phyloP scores from a whole-genome alignment of 2,329 filamentous ascomycete species.

The Apiospora pterosperma region DNA sequence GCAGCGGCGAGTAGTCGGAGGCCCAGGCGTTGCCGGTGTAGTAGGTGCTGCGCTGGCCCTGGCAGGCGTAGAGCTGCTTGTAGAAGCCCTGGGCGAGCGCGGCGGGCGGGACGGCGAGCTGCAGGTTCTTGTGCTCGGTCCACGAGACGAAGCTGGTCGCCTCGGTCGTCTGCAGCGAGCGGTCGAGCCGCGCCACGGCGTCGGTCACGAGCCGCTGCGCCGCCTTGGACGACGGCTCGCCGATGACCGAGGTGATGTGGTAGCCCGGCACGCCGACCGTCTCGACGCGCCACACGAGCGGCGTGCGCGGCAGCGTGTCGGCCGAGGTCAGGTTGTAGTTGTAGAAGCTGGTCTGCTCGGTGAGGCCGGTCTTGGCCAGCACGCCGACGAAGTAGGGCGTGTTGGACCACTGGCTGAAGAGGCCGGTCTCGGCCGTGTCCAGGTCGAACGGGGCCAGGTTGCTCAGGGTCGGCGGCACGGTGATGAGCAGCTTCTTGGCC shows the following conservation, averaged over 20 bases:
- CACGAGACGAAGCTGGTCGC: constrained; percentile 19
- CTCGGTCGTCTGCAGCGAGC: not conserved
- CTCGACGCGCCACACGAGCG: constrained; percentile 16
- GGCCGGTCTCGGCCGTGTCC: constrained; percentile 13
- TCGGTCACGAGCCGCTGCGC: constrained; percentile 7
- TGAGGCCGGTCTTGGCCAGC: constrained; percentile 9
- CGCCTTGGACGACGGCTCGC: constrained; percentile 9
- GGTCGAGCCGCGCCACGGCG: not conserved
- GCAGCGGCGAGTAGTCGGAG: constrained; percentile 26
- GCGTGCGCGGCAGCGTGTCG: constrained; percentile 8
- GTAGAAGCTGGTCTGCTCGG: constrained; percentile 8
- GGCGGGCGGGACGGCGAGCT: constrained; percentile 24
- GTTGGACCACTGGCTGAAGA: constrained; percentile 24
- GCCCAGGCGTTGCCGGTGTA: constrained; percentile 34
- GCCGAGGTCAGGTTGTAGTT: constrained; percentile 14
- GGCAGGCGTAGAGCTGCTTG: constrained; percentile 31
- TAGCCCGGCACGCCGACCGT: constrained; percentile 15
- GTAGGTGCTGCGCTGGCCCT: constrained; percentile 36
- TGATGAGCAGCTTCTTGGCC: constrained; percentile 22
- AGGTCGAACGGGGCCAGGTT: constrained; percentile 25
- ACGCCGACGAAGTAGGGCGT: constrained; percentile 19
- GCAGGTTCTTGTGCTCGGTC: constrained; percentile 28
- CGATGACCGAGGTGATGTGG: constrained; percentile 16
- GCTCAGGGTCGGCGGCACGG: constrained; percentile 20
- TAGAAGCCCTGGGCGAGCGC: constrained; percentile 32